phyloP scores from a whole-genome alignment of 441 rosid genomes.

The Brassica balearica region DNA sequence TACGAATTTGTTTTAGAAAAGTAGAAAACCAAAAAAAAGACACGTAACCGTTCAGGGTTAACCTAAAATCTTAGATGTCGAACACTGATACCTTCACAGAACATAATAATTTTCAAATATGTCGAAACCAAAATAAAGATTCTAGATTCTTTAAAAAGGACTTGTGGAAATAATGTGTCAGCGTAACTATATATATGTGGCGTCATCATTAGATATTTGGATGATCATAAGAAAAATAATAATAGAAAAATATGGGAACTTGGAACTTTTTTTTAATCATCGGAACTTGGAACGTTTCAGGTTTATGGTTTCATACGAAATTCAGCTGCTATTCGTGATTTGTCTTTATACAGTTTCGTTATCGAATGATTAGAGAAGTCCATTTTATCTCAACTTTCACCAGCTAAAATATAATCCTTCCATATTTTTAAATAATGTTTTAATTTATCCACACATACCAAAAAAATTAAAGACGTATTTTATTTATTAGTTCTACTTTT shows the following conservation, averaged over 20 bases:
- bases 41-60: not conserved
- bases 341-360: not conserved
- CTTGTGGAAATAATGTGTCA: not conserved
- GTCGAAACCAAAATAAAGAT: not conserved
- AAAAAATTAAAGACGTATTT: too few species aligned
- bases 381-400: too few species aligned
- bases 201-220: slow-evolving; percentile 20
- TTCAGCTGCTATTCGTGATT: not conserved
- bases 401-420: too few species aligned
- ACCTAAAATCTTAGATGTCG: not conserved
- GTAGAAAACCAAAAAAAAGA: not conserved
- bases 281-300: slow-evolving; percentile 32
- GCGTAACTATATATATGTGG: not conserved
- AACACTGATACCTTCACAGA: not conserved
- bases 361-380: too few species aligned
- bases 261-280: not conserved
- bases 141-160: not conserved
- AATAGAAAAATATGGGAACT: not conserved
- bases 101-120: not conserved
- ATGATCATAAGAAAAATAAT: slow-evolving; percentile 15
- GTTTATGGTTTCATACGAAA: slow-evolving; percentile 22
- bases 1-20: not conserved
- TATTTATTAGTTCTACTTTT: too few species aligned
- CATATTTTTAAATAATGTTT: too few species aligned
- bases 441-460: too few species aligned